A percentile compares a stretch with the other conserved stretches of the same genome.
These are phyloP conservation scores for Podaxis rugospora DNA, from an alignment of 768 basidiomycete species.

Conservation along the genomic window DNA sequence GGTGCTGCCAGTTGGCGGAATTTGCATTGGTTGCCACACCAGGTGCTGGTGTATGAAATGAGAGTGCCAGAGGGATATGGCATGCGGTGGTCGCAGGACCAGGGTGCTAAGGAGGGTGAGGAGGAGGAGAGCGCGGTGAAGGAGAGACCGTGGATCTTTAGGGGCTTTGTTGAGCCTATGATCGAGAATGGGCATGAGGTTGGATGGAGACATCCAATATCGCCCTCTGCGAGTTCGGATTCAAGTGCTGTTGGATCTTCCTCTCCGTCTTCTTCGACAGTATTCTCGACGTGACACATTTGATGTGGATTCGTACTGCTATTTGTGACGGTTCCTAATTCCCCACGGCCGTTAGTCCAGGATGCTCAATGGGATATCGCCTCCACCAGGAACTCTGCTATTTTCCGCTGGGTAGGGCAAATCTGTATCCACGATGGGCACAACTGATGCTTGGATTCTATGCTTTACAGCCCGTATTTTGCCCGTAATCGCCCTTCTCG, in stretches of 20 bases:
- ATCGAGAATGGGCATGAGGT: slow-evolving; percentile 63
- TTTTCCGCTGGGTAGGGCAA: too few species aligned
- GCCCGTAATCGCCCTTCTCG: too few species aligned
- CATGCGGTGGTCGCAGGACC: slow-evolving; percentile 61
- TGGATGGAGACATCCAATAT: slow-evolving; percentile 49
- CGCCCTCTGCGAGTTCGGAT: background rate
- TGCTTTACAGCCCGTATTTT: too few species aligned
- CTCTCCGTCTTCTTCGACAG: background rate
- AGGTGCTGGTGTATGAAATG: slow-evolving; percentile 57
- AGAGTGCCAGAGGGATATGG: slow-evolving; percentile 60
- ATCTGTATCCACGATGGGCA: too few species aligned
- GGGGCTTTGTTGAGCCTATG: slow-evolving; percentile 65
- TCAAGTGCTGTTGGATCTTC: background rate
- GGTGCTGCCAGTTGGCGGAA: slow-evolving; percentile 54
- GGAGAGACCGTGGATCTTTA: slow-evolving; percentile 44
- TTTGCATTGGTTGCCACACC: slow-evolving; percentile 62
- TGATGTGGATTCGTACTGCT: background rate
- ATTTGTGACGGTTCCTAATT: background rate
- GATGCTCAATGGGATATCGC: too few species aligned
- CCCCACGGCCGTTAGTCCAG: background rate
- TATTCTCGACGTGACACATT: background rate
- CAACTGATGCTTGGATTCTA: too few species aligned
- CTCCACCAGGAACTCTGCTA: too few species aligned
- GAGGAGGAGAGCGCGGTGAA: slow-evolving; percentile 4
- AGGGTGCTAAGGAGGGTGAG: slow-evolving; percentile 14